Evolutionary conservation across 2,329 filamentous ascomycete genomes (phyloP).

Genomic region (Dactylellina parvicollis): DNA sequence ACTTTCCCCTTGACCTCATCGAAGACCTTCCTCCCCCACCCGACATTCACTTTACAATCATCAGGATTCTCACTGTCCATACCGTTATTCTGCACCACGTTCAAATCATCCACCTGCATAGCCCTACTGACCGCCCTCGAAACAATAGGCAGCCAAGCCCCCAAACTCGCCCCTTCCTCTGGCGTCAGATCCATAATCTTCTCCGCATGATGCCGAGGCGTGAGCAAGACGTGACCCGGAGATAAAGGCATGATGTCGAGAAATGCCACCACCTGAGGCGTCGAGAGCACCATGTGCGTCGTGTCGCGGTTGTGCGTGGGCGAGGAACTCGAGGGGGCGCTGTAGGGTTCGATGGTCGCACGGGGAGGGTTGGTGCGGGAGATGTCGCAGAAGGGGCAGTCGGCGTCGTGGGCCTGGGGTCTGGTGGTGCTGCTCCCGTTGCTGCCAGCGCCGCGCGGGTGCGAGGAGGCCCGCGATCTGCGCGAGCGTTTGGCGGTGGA

Average conservation of each 20-base stretch:
- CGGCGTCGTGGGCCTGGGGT: slow-evolving; percentile 59
- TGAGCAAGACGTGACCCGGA: slow-evolving; percentile 82
- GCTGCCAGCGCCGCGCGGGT: too few relatives aligned
- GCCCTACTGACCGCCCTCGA: slow-evolving; percentile 75
- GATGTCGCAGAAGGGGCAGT: slow-evolving; percentile 74
- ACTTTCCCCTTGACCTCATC: slow-evolving; percentile 52
- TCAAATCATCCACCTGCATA: slow-evolving; percentile 84
- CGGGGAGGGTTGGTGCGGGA: slow-evolving; percentile 62
- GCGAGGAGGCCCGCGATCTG: slow-evolving; percentile 26
- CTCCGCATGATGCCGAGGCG: slow-evolving; percentile 77
- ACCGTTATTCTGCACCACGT: slow-evolving; percentile 95
- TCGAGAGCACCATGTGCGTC: slow-evolving; percentile 78
- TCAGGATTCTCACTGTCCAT: slow-evolving; percentile 56
- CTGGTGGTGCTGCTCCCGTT: too few relatives aligned
- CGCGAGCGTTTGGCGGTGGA: slow-evolving; percentile 42
- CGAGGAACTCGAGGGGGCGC: slow-evolving; percentile 30
- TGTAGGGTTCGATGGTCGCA: slow-evolving; percentile 33
- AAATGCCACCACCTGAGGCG: slow-evolving; percentile 81
- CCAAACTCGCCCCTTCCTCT: slow-evolving; percentile 73
- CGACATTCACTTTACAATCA: slow-evolving; percentile 48
- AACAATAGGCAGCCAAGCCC: slow-evolving; percentile 75
- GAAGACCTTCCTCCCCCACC: slow-evolving; percentile 51
- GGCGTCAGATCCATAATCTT: slow-evolving; percentile 78
- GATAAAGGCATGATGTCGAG: slow-evolving; percentile 92
- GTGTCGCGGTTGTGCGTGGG: slow-evolving; percentile 58